These are phyloP conservation scores for Aspergillus tamarii DNA, from an alignment of 2,329 filamentous ascomycete genomes.

Conservation along the genomic window DNA sequence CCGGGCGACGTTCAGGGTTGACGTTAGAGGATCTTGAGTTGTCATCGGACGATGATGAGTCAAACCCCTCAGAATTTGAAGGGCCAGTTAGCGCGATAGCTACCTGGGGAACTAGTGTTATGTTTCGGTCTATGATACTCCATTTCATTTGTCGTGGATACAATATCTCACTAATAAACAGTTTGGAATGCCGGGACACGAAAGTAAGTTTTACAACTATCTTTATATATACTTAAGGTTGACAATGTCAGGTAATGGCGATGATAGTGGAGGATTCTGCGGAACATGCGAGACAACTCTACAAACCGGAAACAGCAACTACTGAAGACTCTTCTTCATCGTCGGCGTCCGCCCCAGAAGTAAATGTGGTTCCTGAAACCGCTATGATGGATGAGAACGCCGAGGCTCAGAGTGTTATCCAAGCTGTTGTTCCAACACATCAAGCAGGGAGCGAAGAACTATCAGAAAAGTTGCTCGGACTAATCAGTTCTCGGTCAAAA, in stretches of 20 bases:
- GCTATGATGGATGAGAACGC: not conserved
- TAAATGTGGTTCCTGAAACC: not conserved
- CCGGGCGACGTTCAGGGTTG: not conserved
- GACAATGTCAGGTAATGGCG: slow-evolving; percentile 20
- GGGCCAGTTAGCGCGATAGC: not conserved
- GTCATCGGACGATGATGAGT: not conserved
- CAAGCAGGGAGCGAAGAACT: not conserved
- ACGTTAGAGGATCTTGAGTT: not conserved
- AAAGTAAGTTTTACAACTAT: slow-evolving; percentile 50
- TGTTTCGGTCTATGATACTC: slow-evolving; percentile 56
- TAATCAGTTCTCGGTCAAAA: not conserved
- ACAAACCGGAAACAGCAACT: not conserved
- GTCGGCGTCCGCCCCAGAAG: not conserved
- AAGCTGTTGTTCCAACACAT: not conserved
- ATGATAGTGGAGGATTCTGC: slow-evolving; percentile 24
- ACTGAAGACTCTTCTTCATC: not conserved
- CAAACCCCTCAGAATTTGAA: not conserved
- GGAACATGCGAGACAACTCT: slow-evolving; percentile 2
- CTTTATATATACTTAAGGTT: not conserved
- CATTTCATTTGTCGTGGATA: slow-evolving; percentile 59
- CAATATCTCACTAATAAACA: slow-evolving; percentile 67
- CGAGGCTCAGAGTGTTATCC: not conserved
- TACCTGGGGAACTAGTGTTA: slow-evolving; percentile 22
- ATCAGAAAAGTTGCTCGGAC: not conserved
- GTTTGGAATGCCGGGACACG: slow-evolving; percentile 64